A percentile compares a stretch with the other conserved stretches of the same genome.
These are phyloP conservation scores for Spathaspora girioi DNA, from an alignment of 805 yeast genomes.

Conservation along the genomic window DNA sequence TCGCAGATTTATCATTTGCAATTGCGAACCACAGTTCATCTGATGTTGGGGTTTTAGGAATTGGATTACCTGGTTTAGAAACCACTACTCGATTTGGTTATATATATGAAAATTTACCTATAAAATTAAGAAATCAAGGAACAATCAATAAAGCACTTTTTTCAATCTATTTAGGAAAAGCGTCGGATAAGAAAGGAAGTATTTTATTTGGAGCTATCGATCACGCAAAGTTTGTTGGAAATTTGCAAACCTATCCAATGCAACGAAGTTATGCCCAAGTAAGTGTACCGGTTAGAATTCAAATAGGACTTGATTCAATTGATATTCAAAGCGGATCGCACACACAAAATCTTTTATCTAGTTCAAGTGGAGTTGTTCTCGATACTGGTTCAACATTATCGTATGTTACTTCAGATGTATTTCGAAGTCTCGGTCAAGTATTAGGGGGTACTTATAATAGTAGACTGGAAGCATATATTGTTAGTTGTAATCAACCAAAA, in stretches of 20 bases:
- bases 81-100: slow-evolving; percentile 39
- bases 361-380: slow-evolving; percentile 22
- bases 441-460: slow-evolving; percentile 41
- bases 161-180: slow-evolving; percentile 33
- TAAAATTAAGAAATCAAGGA: slow-evolving; percentile 29
- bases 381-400: slow-evolving; percentile 36
- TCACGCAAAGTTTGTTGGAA: slow-evolving; percentile 35
- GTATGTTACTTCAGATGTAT: slow-evolving; percentile 40
- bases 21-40: slow-evolving; percentile 66
- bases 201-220: slow-evolving; percentile 43
- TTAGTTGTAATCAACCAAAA: slow-evolving; percentile 36
- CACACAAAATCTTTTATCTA: slow-evolving; percentile 12
- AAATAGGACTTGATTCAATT: slow-evolving; percentile 45
- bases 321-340: slow-evolving; percentile 8
- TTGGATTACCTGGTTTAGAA: slow-evolving; percentile 70
- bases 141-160: slow-evolving; percentile 28
- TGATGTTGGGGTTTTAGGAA: slow-evolving; percentile 67
- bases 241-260: slow-evolving; percentile 30
- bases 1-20: slow-evolving; percentile 62
- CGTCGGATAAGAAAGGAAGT: slow-evolving; percentile 23
- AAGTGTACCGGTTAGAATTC: slow-evolving; percentile 40
- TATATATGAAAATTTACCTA: slow-evolving; percentile 37
- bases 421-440: slow-evolving; percentile 31
- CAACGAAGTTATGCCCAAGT: slow-evolving; percentile 9
- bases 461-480: slow-evolving; percentile 41